Evolutionary conservation across 257 asterid species (phyloP).

Genomic region (Prunella vulgaris): DNA sequence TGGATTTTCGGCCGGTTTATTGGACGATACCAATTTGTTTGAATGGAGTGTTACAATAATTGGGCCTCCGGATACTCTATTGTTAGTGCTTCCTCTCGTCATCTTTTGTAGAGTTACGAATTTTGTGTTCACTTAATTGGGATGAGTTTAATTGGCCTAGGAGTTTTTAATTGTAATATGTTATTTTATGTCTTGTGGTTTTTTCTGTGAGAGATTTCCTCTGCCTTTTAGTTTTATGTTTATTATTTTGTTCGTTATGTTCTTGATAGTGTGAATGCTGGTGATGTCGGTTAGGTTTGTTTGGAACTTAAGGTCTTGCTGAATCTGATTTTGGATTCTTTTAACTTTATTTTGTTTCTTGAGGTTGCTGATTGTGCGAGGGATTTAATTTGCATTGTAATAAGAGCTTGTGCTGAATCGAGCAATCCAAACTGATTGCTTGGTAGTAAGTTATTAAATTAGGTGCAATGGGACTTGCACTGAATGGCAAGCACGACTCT

Average conservation of each 20-base stretch:
- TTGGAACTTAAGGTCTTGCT: neutral
- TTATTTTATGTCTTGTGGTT: neutral
- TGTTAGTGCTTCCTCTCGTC: conserved; percentile 46
- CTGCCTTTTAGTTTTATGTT: neutral
- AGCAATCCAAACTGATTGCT: neutral
- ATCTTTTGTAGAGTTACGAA: neutral
- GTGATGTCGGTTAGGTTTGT: conserved; percentile 1
- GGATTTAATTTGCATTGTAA: neutral
- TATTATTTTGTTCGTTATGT: neutral
- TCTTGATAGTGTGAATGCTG: neutral
- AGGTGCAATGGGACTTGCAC: conserved; percentile 2
- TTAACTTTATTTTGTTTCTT: neutral
- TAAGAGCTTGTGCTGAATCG: neutral
- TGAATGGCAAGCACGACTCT: neutral
- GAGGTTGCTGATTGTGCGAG: neutral
- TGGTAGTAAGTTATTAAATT: neutral
- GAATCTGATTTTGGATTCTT: neutral
- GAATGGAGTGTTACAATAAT: conserved; percentile 98
- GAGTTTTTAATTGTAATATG: conserved; percentile 1
- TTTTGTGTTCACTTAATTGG: neutral
- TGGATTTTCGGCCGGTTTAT: conserved; percentile 96
- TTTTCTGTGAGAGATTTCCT: neutral
- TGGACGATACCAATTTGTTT: conserved; percentile 74
- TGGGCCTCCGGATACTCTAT: conserved; percentile 95
- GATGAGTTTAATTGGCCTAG: neutral